Percentiles rank a stretch among this genome's conserved stretches.
These are phyloP conservation scores for Chlorencoelia australis DNA, from an alignment of 2,329 filamentous ascomycete genomes.

Conservation along the genomic window DNA sequence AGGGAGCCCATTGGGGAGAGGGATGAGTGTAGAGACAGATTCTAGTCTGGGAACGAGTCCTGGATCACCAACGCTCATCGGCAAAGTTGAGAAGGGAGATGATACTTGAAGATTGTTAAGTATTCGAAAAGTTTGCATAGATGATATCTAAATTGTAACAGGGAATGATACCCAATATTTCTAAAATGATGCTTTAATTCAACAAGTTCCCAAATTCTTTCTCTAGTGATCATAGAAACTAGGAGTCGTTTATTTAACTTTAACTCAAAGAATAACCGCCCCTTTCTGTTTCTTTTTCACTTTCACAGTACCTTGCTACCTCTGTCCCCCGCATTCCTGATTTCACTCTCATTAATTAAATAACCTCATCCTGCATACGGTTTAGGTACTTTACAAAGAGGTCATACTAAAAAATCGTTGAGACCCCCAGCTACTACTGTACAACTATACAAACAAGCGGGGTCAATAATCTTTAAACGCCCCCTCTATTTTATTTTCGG, in stretches of 20 bases:
- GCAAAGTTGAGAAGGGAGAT: background rate
- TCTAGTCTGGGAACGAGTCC: background rate
- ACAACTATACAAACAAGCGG: no score
- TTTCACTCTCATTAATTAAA: background rate
- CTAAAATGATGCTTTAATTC: background rate
- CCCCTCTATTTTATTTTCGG: no score
- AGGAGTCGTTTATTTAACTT: no score
- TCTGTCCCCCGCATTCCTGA: no score
- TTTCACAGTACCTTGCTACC: no score
- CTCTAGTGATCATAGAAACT: no score
- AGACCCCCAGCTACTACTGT: no score
- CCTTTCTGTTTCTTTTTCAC: no score
- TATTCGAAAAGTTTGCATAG: background rate
- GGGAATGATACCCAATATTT: background rate
- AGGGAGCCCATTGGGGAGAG: constrained; percentile 3
- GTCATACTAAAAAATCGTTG: no score
- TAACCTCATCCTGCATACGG: background rate
- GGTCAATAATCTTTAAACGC: no score
- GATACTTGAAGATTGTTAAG: background rate
- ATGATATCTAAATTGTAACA: background rate
- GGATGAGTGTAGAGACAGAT: background rate
- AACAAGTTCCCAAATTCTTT: background rate
- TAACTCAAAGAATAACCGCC: no score
- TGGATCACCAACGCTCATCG: background rate
- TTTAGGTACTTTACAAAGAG: background rate